A percentile compares a stretch with the other conserved stretches of the same genome.
These are phyloP conservation scores for Bruguiera hainesii DNA, from an alignment of 441 rosid genomes.

Conservation along the genomic window DNA sequence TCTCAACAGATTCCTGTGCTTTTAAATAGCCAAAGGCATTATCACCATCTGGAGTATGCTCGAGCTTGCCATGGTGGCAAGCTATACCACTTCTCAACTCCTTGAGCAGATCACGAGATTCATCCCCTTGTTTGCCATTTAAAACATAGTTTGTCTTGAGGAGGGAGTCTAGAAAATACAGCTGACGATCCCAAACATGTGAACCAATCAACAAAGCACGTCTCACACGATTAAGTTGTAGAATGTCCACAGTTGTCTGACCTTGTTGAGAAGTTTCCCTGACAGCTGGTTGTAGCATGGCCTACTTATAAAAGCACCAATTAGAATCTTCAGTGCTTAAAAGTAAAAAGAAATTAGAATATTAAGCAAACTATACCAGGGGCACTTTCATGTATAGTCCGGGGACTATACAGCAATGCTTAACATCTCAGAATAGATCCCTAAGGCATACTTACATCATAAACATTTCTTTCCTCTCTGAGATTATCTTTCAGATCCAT, in stretches of 20 bases:
- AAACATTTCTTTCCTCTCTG: constrained; percentile 57
- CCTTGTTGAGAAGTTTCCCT: constrained; percentile 37
- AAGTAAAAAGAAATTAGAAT: neutral
- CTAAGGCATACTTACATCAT: constrained; percentile 45
- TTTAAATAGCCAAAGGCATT: constrained; percentile 28
- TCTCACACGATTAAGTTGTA: constrained; percentile 69
- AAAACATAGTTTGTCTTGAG: constrained; percentile 42
- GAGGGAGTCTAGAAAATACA: constrained; percentile 57
- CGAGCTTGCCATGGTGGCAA: constrained; percentile 30
- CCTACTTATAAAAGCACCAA: constrained; percentile 36
- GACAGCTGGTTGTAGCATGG: constrained; percentile 43
- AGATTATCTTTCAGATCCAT: constrained; percentile 63
- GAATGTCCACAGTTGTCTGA: constrained; percentile 52
- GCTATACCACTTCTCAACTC: constrained; percentile 28
- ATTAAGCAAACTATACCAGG: neutral
- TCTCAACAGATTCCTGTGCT: constrained; percentile 27
- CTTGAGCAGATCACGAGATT: constrained; percentile 28
- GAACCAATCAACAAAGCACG: constrained; percentile 64
- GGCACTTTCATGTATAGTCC: neutral
- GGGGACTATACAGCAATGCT: neutral
- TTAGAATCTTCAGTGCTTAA: constrained; percentile 16
- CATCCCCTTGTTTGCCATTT: constrained; percentile 32
- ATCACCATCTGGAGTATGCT: constrained; percentile 17
- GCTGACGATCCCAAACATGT: constrained; percentile 75
- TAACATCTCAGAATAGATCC: constrained; percentile 5